phyloP scores from a whole-genome alignment of 495 filamentous ascomycete species.

The Penicillium canariense region DNA sequence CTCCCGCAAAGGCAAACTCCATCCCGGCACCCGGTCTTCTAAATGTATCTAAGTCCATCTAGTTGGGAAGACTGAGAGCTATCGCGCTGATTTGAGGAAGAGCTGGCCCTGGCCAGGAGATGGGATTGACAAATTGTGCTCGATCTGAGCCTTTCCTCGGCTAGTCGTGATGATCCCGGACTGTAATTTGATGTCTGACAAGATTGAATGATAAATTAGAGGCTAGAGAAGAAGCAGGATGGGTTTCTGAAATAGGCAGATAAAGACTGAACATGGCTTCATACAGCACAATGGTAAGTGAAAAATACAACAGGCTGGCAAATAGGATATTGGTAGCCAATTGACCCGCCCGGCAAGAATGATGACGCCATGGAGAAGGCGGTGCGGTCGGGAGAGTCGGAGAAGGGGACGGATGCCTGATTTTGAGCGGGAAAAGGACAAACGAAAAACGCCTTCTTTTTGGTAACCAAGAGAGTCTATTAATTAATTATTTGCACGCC shows the following conservation, averaged over 20 bases:
- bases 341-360: too few species aligned
- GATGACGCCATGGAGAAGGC: too few species aligned
- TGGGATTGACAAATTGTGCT: slow-evolving; percentile 3
- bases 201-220: background rate
- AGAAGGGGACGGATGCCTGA: too few species aligned
- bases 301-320: too few species aligned
- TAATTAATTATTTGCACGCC: too few species aligned
- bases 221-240: background rate
- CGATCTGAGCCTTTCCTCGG: background rate
- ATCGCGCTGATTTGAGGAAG: slow-evolving; percentile 2
- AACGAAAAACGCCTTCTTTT: too few species aligned
- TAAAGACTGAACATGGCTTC: too few species aligned
- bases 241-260: background rate
- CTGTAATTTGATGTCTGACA: slow-evolving; percentile 1
- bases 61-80: slow-evolving; percentile 4
- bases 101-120: slow-evolving; percentile 1
- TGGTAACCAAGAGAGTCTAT: too few species aligned
- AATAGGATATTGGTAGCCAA: too few species aligned
- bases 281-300: background rate
- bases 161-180: slow-evolving; percentile 4
- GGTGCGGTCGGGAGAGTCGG: too few species aligned
- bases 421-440: too few species aligned
- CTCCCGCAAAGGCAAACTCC: slow-evolving; percentile 4
- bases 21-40: slow-evolving; percentile 4
- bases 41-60: background rate